Percentiles rank a stretch among this genome's conserved stretches.
phyloP scores from a whole-genome alignment of 208 protist species.

The Trichomonas vaginalis region DNA sequence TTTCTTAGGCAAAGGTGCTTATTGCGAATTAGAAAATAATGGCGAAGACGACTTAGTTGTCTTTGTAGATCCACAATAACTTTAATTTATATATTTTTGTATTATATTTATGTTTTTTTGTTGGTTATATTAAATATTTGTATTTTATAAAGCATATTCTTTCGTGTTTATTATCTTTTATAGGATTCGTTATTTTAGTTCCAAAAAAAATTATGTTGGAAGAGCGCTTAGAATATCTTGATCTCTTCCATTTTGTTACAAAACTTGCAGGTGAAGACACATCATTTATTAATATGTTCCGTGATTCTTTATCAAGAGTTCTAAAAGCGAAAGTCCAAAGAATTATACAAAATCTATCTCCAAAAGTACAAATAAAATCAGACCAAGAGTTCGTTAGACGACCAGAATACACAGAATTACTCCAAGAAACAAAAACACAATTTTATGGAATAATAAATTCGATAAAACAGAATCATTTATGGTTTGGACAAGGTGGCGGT shows the following conservation, averaged over 20 bases:
- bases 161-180: too few species aligned
- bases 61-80: neutral
- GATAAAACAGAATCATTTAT: neutral
- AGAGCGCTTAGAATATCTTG: neutral
- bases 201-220: neutral
- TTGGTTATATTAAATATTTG: too few species aligned
- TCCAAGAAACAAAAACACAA: neutral
- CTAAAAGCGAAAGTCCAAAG: neutral
- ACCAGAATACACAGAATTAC: neutral
- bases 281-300: neutral
- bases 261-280: neutral
- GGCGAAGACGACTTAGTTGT: neutral
- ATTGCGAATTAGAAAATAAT: neutral
- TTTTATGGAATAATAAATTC: neutral
- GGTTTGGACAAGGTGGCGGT: neutral
- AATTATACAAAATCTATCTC: neutral
- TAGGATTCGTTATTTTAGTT: too few species aligned
- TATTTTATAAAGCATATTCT: too few species aligned
- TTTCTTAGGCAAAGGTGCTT: neutral
- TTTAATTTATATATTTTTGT: too few species aligned
- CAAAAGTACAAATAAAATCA: neutral
- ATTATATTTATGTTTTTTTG: too few species aligned
- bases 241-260: neutral
- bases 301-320: neutral
- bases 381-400: neutral